These are phyloP conservation scores for Venturiaceae sp. DNA, from an alignment of 2,329 filamentous ascomycete genomes.

Conservation along the genomic window DNA sequence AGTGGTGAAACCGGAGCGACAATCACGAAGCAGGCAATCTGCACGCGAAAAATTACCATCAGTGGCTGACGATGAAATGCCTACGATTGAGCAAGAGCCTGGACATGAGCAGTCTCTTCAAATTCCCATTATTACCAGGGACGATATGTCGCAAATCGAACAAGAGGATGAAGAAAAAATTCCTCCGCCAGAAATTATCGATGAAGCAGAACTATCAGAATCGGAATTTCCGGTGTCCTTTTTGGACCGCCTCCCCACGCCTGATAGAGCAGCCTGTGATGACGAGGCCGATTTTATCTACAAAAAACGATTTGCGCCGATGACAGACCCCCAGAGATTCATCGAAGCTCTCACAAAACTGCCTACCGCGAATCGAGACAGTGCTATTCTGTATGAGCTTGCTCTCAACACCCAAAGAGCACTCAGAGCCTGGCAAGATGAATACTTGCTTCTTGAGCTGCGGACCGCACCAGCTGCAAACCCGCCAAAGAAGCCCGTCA, in stretches of 20 bases:
- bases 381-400: conserved; percentile 44
- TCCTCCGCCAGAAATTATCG: conserved; percentile 12
- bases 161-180: neutral
- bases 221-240: conserved; percentile 27
- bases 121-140: neutral
- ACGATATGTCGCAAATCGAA: neutral
- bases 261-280: conserved; percentile 23
- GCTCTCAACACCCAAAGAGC: conserved; percentile 43
- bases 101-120: neutral
- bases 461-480: conserved; percentile 41
- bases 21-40: neutral
- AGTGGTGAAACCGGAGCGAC: neutral
- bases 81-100: neutral
- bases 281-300: conserved; percentile 31
- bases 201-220: conserved; percentile 24
- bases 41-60: neutral
- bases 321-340: conserved; percentile 32
- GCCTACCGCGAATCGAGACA: conserved; percentile 31
- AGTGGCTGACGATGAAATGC: neutral
- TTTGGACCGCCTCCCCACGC: conserved; percentile 17
- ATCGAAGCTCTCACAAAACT: conserved; percentile 33
- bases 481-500: conserved; percentile 40
- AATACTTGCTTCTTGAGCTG: conserved; percentile 46
- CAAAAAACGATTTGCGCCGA: conserved; percentile 28
- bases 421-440: conserved; percentile 47